phyloP scores from a whole-genome alignment of 139 green algal species.

The Chlorella sp. region DNA sequence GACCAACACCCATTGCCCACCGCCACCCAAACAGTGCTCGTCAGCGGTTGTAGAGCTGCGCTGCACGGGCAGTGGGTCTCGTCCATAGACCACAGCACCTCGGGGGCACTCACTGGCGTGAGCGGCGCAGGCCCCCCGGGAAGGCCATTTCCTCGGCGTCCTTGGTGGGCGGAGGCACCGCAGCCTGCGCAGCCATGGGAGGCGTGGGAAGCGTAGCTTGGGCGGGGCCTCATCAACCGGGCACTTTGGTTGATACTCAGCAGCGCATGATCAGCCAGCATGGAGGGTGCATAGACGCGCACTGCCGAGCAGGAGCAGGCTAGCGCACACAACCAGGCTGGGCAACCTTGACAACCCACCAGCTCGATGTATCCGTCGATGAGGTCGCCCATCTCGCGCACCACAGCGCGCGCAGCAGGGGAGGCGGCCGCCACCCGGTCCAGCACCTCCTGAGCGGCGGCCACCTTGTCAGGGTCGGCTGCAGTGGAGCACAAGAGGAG shows the following conservation, averaged over 20 bases:
- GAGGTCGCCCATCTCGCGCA: conserved; percentile 63
- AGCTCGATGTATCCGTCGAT: conserved; percentile 82
- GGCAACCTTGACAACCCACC: conserved; percentile 1
- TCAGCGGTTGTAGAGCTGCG: neutral
- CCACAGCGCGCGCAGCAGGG: neutral
- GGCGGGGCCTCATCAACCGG: no score
- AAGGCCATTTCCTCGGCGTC: conserved; percentile 38
- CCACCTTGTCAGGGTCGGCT: conserved; percentile 43
- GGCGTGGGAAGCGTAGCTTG: no score
- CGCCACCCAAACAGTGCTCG: no score
- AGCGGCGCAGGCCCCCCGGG: conserved; percentile 32
- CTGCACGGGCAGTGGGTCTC: neutral
- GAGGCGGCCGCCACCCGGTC: conserved; percentile 2
- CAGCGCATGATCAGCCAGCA: no score
- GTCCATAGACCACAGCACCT: neutral
- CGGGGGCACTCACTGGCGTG: neutral
- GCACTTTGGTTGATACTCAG: no score
- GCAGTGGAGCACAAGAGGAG: neutral
- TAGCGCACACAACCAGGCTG: no score
- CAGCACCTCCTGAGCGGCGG: conserved; percentile 41
- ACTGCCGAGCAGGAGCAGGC: no score
- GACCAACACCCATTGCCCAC: no score
- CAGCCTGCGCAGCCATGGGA: conserved; percentile 4
- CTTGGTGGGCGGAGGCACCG: conserved; percentile 26
- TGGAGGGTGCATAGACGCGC: no score